Evolutionary conservation across 2,329 filamentous ascomycete species (phyloP), one percentile per base, ranked within the genome.

Genomic region (Colletotrichum liaoningense): DNA sequence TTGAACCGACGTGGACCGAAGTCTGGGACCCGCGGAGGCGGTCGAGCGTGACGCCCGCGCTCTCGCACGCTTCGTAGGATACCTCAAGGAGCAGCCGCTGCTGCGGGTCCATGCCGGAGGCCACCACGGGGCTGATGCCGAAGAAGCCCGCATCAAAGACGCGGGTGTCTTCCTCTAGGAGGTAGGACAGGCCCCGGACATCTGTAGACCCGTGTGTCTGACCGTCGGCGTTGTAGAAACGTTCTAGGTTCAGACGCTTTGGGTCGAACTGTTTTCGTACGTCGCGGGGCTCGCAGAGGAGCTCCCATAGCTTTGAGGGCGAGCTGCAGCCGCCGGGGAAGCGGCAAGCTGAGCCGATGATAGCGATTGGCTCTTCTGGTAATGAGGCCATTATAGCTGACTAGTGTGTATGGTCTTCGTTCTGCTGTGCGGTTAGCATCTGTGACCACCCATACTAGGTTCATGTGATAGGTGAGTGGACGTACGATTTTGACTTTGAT

Each of bases 71-170:
- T 57, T 81, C 78, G 58, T 77, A 79, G 4, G 77, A 77, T 38
- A 76, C 60, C 65, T 81, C 79, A 1, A 81, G 72, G 22, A 77
- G 64, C 19, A 78, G 68, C 8, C 78, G 72, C 33, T 80, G 77
- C 65, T 80, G 79, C 16, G 79, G 79, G 54, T 80, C 79, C 72
- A 78, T 76, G 63, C 87, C 56, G 42, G 46, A 42, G 38, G 75
- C 77, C 26, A 77, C 77, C 11, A 67, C 58, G 1, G 71, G 67
- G 42, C 70, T 72, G 60, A 78, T 69, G 9, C 69, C 74, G 55
- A 80, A 80, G 75, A 79, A 78, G 11, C 67, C 38, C 26, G 76
- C 74, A 67, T 80, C 80, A 54, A 80, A 80, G 14, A 60, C 56
- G 6, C 56, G 56, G 14, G 77, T 65, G 26, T 79, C 76, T 11